phyloP scores from a whole-genome alignment of 2,329 filamentous ascomycete genomes.

The Fusarium falciforme region DNA sequence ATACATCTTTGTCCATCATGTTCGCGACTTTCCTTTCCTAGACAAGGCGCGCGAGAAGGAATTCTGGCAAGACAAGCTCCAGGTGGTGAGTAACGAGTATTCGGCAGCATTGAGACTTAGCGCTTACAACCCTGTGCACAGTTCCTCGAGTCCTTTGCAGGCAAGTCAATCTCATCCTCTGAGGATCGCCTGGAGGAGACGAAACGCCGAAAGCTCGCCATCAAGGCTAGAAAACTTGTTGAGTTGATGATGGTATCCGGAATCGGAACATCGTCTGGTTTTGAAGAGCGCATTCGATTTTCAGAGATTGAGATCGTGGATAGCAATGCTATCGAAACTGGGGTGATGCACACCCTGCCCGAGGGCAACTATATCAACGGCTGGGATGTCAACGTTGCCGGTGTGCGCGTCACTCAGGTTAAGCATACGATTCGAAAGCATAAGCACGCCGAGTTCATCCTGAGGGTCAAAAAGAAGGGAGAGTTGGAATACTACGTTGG shows the following conservation, averaged over 20 bases:
- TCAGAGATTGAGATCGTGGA: slow-evolving; percentile 98
- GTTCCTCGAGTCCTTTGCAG: slow-evolving; percentile 98
- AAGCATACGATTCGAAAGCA: slow-evolving; percentile 92
- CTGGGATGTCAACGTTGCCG: slow-evolving; percentile 94
- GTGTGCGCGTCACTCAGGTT: slow-evolving; percentile 81
- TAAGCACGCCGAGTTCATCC: slow-evolving; percentile 92
- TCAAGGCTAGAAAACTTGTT: slow-evolving; percentile 94
- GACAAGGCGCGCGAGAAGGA: slow-evolving; percentile 98
- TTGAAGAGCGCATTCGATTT: slow-evolving; percentile 96
- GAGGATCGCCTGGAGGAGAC: slow-evolving; percentile 97
- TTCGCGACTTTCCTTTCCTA: slow-evolving; percentile 97
- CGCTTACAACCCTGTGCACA: slow-evolving; percentile 50
- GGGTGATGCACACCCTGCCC: slow-evolving; percentile 85
- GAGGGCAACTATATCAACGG: slow-evolving; percentile 94
- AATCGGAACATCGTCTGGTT: slow-evolving; percentile 93
- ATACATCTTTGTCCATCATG: slow-evolving; percentile 98
- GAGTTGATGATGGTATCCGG: slow-evolving; percentile 99
- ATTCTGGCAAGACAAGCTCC: slow-evolving; percentile 99
- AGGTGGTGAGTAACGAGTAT: slow-evolving; percentile 74
- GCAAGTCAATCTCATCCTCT: slow-evolving; percentile 95
- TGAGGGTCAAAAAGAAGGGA: slow-evolving; percentile 84
- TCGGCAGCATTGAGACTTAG: neutral
- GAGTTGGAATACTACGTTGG: slow-evolving; percentile 83
- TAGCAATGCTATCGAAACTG: slow-evolving; percentile 89
- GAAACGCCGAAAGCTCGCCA: slow-evolving; percentile 89